Evolutionary conservation across 805 yeast genomes (phyloP), one percentile per base, ranked within the genome.

Genomic region (Starmerella roubikii): DNA sequence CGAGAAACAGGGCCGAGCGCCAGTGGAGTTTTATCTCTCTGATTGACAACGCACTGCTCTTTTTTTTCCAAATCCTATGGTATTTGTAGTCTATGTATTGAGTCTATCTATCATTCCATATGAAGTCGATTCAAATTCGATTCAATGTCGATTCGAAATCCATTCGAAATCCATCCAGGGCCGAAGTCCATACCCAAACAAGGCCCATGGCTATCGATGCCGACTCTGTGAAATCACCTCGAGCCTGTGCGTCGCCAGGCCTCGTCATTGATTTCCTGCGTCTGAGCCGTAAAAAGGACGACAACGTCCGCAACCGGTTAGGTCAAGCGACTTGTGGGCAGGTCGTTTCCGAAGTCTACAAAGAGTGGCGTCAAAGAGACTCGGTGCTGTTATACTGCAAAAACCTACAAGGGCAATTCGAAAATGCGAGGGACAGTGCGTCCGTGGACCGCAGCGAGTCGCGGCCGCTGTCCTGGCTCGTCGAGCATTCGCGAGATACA

Each of bases 261-360:
- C 49, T 53, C 3, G 43, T 56, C 15, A 35, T 38, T 8, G 48
- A 52, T 18, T 57, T 57, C 39, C 40, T 57, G 20, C 34, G 50
- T 3, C 43, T 47, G 12, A 55, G 60, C n/a, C 41, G 61, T 4
- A 41, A 45, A 26, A 49, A 56, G 1, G 61, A 57, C 37, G 60
- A 57, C 35, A 50, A 49, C 19, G 35, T 57, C 19, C 45, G 46
- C 9, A 54, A 52, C 28, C 34, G 44, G 17, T 40, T 57, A 15
- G 56, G 56, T 7, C 48, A 55, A 28, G 44, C 49, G 6, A 42
- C 44, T 8, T 50, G 55, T 31, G 48, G 27, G 24, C 26, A 34
- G 25, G 44, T 34, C 13, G n/a, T 50, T 4, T 26, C 35, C 3
- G 41, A 39, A 12, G 38, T 48, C 10, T 42, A 39, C 34, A 20